These are phyloP conservation scores for Daldinia childiae DNA, from an alignment of 495 filamentous ascomycete species.

Conservation along the genomic window DNA sequence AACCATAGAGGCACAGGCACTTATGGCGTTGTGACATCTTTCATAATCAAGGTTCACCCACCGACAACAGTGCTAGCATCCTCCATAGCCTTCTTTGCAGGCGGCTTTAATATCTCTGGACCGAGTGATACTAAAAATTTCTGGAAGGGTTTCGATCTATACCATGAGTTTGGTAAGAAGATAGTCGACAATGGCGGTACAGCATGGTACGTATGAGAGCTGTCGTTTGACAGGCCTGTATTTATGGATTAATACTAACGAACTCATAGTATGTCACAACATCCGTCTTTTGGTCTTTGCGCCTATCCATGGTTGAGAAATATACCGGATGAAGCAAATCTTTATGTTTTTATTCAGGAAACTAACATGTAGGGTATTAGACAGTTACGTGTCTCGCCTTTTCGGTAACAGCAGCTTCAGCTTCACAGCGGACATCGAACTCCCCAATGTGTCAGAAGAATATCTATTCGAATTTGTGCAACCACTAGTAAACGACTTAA, in stretches of 20 bases:
- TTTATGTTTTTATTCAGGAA: neutral
- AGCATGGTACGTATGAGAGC: constrained; percentile 37
- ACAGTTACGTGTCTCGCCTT: constrained; percentile 38
- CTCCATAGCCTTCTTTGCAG: constrained; percentile 45
- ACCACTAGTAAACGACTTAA: constrained; percentile 56
- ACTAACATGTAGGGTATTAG: constrained; percentile 12
- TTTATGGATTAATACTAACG: constrained; percentile 18
- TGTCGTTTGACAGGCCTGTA: neutral
- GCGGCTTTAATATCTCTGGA: constrained; percentile 51
- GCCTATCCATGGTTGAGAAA: neutral
- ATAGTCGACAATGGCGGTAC: constrained; percentile 44
- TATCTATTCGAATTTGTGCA: constrained; percentile 52
- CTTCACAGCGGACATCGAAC: constrained; percentile 41
- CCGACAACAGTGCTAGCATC: constrained; percentile 40
- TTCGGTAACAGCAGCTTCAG: constrained; percentile 37
- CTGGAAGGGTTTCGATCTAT: constrained; percentile 44
- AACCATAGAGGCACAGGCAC: constrained; percentile 46
- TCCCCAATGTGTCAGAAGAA: constrained; percentile 45
- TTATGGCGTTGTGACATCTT: constrained; percentile 61
- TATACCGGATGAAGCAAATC: neutral
- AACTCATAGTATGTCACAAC: constrained; percentile 21
- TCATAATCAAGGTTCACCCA: constrained; percentile 52
- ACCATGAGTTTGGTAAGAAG: constrained; percentile 41
- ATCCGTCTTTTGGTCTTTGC: neutral
- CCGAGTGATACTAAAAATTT: constrained; percentile 25